Evolutionary conservation across 2,329 filamentous ascomycete genomes (phyloP).

Genomic region (Madurella mycetomatis): DNA sequence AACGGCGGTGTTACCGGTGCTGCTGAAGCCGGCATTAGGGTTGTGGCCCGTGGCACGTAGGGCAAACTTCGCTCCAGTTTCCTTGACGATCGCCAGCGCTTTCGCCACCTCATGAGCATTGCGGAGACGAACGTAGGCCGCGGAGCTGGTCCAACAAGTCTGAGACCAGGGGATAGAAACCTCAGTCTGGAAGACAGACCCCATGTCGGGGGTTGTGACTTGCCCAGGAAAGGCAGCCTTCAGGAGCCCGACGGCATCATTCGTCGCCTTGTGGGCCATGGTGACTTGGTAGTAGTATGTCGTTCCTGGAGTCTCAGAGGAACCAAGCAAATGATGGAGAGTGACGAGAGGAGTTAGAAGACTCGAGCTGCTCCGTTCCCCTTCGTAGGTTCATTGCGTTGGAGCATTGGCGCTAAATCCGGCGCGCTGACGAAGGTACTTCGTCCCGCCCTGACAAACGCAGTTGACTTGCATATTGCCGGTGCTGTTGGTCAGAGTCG

Average conservation of each 20-base stretch:
- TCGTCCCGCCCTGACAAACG: no score
- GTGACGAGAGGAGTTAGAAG: no score
- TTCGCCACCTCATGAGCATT: background rate
- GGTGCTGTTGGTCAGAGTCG: no score
- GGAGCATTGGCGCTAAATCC: no score
- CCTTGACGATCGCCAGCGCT: background rate
- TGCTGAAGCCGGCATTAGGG: conserved; percentile 1
- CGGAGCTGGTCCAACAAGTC: background rate
- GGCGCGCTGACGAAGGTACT: no score
- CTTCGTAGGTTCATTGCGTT: no score
- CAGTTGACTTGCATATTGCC: no score
- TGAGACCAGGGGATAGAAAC: background rate
- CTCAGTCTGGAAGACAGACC: background rate
- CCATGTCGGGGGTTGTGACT: background rate
- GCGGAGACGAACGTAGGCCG: background rate
- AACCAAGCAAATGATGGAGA: no score
- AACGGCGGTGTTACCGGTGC: background rate
- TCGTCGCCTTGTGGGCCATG: background rate
- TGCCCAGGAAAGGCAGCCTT: background rate
- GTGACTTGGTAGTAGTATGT: background rate
- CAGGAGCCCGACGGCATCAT: background rate
- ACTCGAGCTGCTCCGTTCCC: no score
- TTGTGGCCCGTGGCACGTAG: conserved; percentile 2
- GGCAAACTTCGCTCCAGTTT: background rate
- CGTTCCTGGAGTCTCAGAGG: no score